Evolutionary conservation across 225 moss, liverwort and hornwort genomes (phyloP), one percentile per base, ranked within the genome.

Genomic region (Marchantia polymorpha): DNA sequence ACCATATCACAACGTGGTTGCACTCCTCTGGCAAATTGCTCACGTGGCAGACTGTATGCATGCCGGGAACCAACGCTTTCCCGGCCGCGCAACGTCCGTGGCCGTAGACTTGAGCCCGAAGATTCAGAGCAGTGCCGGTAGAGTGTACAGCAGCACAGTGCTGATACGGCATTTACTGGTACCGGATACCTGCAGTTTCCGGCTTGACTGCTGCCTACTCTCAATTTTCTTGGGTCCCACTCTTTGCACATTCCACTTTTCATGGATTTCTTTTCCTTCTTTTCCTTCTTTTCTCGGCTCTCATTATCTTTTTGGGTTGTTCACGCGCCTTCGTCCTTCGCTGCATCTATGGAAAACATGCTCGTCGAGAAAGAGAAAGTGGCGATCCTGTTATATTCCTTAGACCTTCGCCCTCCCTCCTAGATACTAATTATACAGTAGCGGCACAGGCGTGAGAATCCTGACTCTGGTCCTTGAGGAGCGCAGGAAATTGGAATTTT

Each of bases 21-120:
- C 2, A 22, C 12, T 46, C 16, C 58, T 15, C 12, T 50, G 49
- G 7, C 20, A 71, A 71, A 22, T n/a, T 2, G n/a, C 71, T 71
- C 71, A 71, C 71, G 71, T 71, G 71, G 71, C 71, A 71, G 61
- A 17, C n/a, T 19, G 61, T 61, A 61, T 61, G 61, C 61, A 61
- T 61, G 61, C 61, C 15, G 58, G 58, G 58, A 58, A 20, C 58
- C 58, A 12, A 58, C 58, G 5, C 20, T 58, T 16, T 14, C 13
- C 58, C 58, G 58, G 16, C 58, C 17, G 58, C 20, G 17, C 0
- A 23, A 61, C 7, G 0, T 39, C 39, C 39, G 60, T 60, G 3
- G 60, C 22, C 61, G 61, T 61, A n/a, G 61, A 61, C 61, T n/a
- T 61, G 61, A 61, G 61, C 16, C 22, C 7, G n/a, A 61, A 61